These are phyloP conservation scores for Psilocybe tampanensis DNA, from an alignment of 768 basidiomycete genomes.

Conservation along the genomic window DNA sequence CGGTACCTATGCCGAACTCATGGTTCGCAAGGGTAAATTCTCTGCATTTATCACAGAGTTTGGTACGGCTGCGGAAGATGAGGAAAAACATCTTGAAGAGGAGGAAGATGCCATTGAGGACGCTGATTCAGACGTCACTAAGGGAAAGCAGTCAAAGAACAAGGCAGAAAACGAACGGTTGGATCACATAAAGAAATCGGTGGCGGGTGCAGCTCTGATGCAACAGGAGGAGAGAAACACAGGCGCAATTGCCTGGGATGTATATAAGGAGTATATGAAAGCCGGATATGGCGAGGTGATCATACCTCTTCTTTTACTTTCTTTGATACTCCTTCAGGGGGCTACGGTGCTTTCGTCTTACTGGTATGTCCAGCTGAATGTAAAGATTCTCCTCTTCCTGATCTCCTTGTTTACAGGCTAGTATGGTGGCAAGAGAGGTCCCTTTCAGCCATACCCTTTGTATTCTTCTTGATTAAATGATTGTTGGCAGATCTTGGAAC, in stretches of 20 bases:
- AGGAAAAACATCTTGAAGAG: slow-evolving; percentile 46
- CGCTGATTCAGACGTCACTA: slow-evolving; percentile 14
- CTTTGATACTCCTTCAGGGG: slow-evolving; percentile 68
- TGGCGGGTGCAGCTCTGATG: slow-evolving; percentile 63
- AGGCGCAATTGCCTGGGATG: slow-evolving; percentile 60
- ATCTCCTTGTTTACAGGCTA: slow-evolving; percentile 45
- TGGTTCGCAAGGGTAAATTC: slow-evolving; percentile 66
- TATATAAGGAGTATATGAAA: slow-evolving; percentile 64
- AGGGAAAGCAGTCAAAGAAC: slow-evolving; percentile 35
- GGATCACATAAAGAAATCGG: slow-evolving; percentile 38
- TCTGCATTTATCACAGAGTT: slow-evolving; percentile 77
- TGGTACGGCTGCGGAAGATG: slow-evolving; percentile 64
- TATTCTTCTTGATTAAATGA: slow-evolving; percentile 11
- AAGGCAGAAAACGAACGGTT: slow-evolving; percentile 49
- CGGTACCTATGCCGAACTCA: slow-evolving; percentile 78
- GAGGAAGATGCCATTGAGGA: slow-evolving; percentile 46
- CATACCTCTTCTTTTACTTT: slow-evolving; percentile 64
- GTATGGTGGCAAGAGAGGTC: slow-evolving; percentile 81
- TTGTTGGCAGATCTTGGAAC: slow-evolving; percentile 50
- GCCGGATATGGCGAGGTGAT: slow-evolving; percentile 71
- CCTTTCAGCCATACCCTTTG: slow-evolving; percentile 17
- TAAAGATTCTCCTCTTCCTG: neutral
- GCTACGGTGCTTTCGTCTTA: slow-evolving; percentile 73
- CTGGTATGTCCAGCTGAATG: slow-evolving; percentile 47
- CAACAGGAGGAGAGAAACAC: slow-evolving; percentile 82